A percentile compares a stretch with the other conserved stretches of the same genome.
phyloP scores from a whole-genome alignment of 129 eudicot genomes.

The Flaveria ramosissima region DNA sequence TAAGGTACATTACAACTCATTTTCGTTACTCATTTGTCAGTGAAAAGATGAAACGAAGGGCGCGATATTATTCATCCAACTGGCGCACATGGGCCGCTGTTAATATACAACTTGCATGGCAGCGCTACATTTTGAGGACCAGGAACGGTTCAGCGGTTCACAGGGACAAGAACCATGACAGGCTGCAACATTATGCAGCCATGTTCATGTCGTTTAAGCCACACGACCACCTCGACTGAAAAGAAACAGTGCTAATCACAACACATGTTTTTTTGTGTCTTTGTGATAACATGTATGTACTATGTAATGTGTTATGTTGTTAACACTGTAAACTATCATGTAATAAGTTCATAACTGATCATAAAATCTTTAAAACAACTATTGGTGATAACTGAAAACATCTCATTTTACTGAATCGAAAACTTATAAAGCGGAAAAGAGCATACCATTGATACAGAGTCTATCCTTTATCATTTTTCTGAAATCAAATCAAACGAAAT shows the following conservation, averaged over 20 bases:
- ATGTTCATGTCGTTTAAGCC: constrained; percentile 62
- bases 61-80: constrained; percentile 57
- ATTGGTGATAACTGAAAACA: not conserved
- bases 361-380: constrained; percentile 12
- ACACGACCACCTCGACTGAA: constrained; percentile 64
- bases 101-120: constrained; percentile 61
- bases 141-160: constrained; percentile 16
- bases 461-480: constrained; percentile 8
- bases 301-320: constrained; percentile 14
- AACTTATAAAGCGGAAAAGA: constrained; percentile 11
- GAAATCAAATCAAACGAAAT: constrained; percentile 84
- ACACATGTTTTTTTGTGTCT: constrained; percentile 3
- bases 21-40: constrained; percentile 51
- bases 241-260: constrained; percentile 2
- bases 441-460: constrained; percentile 24
- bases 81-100: constrained; percentile 78
- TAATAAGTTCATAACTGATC: not conserved
- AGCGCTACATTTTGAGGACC: constrained; percentile 38
- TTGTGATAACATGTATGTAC: constrained; percentile 18
- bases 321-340: not conserved
- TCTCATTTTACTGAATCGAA: not conserved
- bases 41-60: constrained; percentile 40
- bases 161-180: constrained; percentile 21
- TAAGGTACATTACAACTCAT: constrained; percentile 49
- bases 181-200: constrained; percentile 51